These are phyloP conservation scores for Tylopilus cervinicoccineus DNA, from an alignment of 768 basidiomycete genomes.

Conservation along the genomic window DNA sequence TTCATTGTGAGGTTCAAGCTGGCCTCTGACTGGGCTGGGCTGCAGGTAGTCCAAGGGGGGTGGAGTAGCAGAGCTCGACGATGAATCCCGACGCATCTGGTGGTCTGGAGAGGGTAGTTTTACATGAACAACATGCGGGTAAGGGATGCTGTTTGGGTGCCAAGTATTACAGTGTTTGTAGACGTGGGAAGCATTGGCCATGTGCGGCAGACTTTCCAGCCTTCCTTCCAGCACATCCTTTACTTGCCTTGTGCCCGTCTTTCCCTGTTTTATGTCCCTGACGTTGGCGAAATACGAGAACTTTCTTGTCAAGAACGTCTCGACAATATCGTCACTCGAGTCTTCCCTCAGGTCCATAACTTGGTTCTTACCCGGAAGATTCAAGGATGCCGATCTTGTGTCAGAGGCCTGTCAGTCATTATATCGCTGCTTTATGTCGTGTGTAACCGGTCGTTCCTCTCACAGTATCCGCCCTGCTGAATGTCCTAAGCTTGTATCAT, in stretches of 20 bases:
- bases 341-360: slow-evolving; percentile 85
- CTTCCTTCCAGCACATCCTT: not conserved
- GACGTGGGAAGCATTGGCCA: slow-evolving; percentile 4
- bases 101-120: slow-evolving; percentile 3
- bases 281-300: slow-evolving; percentile 72
- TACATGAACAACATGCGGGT: slow-evolving; percentile 3
- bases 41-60: slow-evolving; percentile 51
- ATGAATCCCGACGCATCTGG: slow-evolving; percentile 23
- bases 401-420: slow-evolving; percentile 83
- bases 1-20: slow-evolving; percentile 63
- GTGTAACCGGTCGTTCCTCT: slow-evolving; percentile 13
- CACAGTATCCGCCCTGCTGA: slow-evolving; percentile 82
- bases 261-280: slow-evolving; percentile 46
- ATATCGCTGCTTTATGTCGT: slow-evolving; percentile 9
- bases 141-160: slow-evolving; percentile 20
- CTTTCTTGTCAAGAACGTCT: slow-evolving; percentile 81
- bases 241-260: not conserved
- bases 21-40: slow-evolving; percentile 67
- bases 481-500: slow-evolving; percentile 90
- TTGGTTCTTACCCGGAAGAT: slow-evolving; percentile 94
- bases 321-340: slow-evolving; percentile 84
- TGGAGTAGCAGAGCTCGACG: slow-evolving; percentile 19
- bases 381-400: slow-evolving; percentile 95
- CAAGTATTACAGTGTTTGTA: too few relatives aligned
- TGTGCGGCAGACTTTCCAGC: slow-evolving; percentile 6